phyloP scores from a whole-genome alignment of 441 rosid species.

The Pelargonium myrrhifolium region DNA sequence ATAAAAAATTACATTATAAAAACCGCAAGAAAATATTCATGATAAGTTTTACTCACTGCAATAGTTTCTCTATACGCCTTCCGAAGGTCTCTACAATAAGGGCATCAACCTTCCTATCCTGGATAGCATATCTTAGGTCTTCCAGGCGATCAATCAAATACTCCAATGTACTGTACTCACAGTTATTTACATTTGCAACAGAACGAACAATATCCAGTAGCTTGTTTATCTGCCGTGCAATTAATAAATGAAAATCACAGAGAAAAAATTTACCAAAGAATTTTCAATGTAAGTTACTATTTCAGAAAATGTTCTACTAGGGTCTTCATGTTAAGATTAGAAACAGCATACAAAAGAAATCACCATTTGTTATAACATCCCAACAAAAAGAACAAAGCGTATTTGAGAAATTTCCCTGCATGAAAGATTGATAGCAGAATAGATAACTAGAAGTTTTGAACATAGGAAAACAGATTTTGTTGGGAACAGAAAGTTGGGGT shows the following conservation, averaged over 20 bases:
- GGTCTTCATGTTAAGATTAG: background rate
- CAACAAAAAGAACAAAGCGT: background rate
- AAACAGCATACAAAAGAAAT: background rate
- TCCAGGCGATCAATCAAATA: slow-evolving; percentile 72
- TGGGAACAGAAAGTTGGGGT: background rate
- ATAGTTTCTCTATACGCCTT: slow-evolving; percentile 87
- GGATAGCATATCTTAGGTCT: slow-evolving; percentile 82
- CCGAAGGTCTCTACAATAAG: slow-evolving; percentile 97
- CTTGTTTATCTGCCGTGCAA: slow-evolving; percentile 61
- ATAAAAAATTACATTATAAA: slow-evolving; percentile 1
- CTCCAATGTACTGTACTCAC: slow-evolving; percentile 64
- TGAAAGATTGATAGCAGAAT: background rate
- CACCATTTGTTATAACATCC: background rate
- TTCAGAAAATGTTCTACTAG: background rate
- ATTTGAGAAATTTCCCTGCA: background rate
- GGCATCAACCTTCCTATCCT: slow-evolving; percentile 94
- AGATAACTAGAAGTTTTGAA: background rate
- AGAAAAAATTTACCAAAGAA: background rate
- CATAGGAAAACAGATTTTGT: background rate
- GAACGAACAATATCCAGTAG: slow-evolving; percentile 66
- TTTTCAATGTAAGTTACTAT: background rate
- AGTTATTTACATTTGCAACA: slow-evolving; percentile 59
- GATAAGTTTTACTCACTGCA: slow-evolving; percentile 49
- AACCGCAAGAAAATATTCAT: slow-evolving; percentile 8
- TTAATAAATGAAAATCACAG: background rate